A percentile compares a stretch with the other conserved stretches of the same genome.
Evolutionary conservation across 2,329 filamentous ascomycete species (phyloP).

Genomic region (Colletotrichum neosansevieriae): DNA sequence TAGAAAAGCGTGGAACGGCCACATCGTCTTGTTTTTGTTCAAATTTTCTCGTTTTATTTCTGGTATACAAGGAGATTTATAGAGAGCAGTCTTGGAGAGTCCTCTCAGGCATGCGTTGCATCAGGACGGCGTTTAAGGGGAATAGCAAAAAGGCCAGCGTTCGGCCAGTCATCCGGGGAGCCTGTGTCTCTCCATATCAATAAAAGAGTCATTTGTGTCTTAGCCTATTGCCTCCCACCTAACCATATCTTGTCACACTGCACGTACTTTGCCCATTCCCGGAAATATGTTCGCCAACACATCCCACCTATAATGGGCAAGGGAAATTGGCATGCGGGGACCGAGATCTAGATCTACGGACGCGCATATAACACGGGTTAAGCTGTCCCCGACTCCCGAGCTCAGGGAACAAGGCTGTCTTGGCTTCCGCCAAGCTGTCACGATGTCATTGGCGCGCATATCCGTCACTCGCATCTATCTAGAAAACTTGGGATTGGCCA

Average conservation of each 20-base stretch:
- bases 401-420: constrained; percentile 30
- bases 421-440: constrained; percentile 32
- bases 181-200: constrained; percentile 18
- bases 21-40: constrained; percentile 3
- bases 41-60: not conserved
- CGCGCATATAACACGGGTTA: constrained; percentile 23
- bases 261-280: constrained; percentile 12
- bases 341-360: not conserved
- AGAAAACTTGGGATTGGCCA: constrained; percentile 27
- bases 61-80: constrained; percentile 19
- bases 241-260: constrained; percentile 2
- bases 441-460: constrained; percentile 37
- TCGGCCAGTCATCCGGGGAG: constrained; percentile 26
- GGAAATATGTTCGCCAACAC: not conserved
- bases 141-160: constrained; percentile 34
- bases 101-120: constrained; percentile 33
- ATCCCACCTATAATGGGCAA: not conserved
- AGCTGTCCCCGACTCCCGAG: constrained; percentile 37
- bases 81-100: constrained; percentile 25
- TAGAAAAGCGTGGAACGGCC: constrained; percentile 25
- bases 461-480: constrained; percentile 11
- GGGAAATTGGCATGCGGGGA: constrained; percentile 6
- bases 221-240: constrained; percentile 1
- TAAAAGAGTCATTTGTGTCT: constrained; percentile 17
- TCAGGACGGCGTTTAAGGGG: constrained; percentile 32